A percentile compares a stretch with the other conserved stretches of the same genome.
These are phyloP conservation scores for Corrigiola litoralis DNA, from an alignment of 179 eudicot species.

Conservation along the genomic window DNA sequence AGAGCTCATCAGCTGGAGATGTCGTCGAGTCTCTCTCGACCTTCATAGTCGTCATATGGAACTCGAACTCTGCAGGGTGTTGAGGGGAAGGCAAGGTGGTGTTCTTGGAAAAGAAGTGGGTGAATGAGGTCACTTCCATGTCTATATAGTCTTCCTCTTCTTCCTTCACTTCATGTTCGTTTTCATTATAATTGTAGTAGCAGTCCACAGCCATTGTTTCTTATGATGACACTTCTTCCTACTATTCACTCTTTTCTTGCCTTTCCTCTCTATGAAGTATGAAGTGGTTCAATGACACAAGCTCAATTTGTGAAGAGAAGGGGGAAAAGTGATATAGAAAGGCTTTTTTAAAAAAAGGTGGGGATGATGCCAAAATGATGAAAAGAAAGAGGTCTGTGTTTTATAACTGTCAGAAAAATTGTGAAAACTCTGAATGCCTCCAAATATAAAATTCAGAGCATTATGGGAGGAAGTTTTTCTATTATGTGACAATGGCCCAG, in stretches of 20 bases:
- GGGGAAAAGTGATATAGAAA: conserved; percentile 12
- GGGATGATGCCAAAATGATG: conserved; percentile 33
- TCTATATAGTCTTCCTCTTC: conserved; percentile 71
- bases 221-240: not conserved
- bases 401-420: conserved; percentile 20
- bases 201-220: conserved; percentile 30
- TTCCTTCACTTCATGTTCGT: conserved; percentile 22
- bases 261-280: not conserved
- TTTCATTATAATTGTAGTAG: conserved; percentile 17
- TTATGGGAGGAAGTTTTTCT: conserved; percentile 15
- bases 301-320: conserved; percentile 7
- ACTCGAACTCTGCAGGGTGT: conserved; percentile 48
- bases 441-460: conserved; percentile 36
- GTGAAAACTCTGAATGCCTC: conserved; percentile 26
- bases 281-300: not conserved
- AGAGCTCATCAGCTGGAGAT: conserved; percentile 83
- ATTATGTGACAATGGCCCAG: conserved; percentile 25
- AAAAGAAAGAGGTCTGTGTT: conserved; percentile 8
- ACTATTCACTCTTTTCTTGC: conserved; percentile 6
- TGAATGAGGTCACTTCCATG: conserved; percentile 58
- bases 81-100: conserved; percentile 28
- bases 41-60: conserved; percentile 37
- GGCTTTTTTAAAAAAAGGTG: conserved; percentile 5
- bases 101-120: conserved; percentile 29
- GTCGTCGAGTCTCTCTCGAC: conserved; percentile 27